Conservation (phyloP, 805 yeast genomes). For the Wickerhamomyces alni region DNA sequence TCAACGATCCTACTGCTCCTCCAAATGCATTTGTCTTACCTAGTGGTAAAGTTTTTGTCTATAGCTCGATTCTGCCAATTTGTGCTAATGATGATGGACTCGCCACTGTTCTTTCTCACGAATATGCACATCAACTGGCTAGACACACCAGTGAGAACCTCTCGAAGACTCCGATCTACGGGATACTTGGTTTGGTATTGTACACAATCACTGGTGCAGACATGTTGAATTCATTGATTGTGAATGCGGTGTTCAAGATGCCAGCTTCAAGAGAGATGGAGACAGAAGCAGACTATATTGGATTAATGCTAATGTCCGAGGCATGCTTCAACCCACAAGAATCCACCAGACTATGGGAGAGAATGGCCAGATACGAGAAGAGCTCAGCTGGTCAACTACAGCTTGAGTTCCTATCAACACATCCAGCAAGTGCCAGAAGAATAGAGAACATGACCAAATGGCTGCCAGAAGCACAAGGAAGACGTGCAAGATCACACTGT, state of each 20-base stretch:
- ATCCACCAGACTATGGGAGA: constrained; percentile 72
- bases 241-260: constrained; percentile 54
- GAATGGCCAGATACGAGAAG: constrained; percentile 60
- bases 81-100: constrained; percentile 82
- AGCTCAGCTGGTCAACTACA: constrained; percentile 21
- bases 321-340: constrained; percentile 82
- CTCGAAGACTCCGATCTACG: constrained; percentile 69
- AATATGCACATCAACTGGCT: constrained; percentile 89
- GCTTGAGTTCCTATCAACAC: constrained; percentile 76
- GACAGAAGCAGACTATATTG: constrained; percentile 92
- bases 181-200: constrained; percentile 44
- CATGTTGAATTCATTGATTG: constrained; percentile 44
- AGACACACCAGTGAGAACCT: constrained; percentile 84
- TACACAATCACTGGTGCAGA: constrained; percentile 59
- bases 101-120: constrained; percentile 94
- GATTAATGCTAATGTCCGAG: constrained; percentile 82
- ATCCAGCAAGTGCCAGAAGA: constrained; percentile 78
- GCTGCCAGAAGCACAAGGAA: constrained; percentile 46
- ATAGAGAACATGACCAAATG: constrained; percentile 61
- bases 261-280: constrained; percentile 95
- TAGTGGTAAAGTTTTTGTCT: constrained; percentile 92
- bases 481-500: constrained; percentile 12
- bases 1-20: constrained; percentile 62
- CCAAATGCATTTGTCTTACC: constrained; percentile 97
- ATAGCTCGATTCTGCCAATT: constrained; percentile 69